Evolutionary conservation across 75 land plant genomes (phyloP).

Genomic region (Isoetes taiwanensis): DNA sequence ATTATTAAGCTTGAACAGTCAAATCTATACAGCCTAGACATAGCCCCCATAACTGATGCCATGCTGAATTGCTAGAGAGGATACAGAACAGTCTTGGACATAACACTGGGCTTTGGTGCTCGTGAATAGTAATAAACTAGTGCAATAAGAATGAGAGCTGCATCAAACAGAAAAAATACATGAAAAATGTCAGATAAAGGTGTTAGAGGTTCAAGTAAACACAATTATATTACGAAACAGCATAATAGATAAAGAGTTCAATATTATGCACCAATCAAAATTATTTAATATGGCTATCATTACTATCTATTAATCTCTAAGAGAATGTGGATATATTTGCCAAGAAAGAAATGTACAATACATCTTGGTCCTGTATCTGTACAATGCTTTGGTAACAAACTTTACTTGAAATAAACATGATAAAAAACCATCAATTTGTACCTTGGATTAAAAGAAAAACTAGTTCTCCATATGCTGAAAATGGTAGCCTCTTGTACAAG

Average conservation of each 20-base stretch:
- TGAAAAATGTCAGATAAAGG: neutral
- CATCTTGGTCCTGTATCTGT: neutral
- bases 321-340: neutral
- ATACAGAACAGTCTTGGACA: slow-evolving; percentile 66
- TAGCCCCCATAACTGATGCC: neutral
- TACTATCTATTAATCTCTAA: too few relatives aligned
- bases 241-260: neutral
- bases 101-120: slow-evolving; percentile 21
- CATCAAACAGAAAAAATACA: neutral
- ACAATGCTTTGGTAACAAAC: neutral
- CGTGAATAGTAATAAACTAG: slow-evolving; percentile 63
- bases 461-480: slow-evolving; percentile 90
- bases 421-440: slow-evolving; percentile 5
- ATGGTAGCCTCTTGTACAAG: slow-evolving; percentile 65
- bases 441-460: slow-evolving; percentile 72
- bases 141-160: slow-evolving; percentile 63
- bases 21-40: neutral
- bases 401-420: neutral
- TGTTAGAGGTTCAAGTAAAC: neutral
- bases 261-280: too few relatives aligned
- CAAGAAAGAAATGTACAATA: neutral
- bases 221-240: neutral
- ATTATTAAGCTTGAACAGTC: neutral
- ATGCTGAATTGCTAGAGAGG: slow-evolving; percentile 15
- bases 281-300: too few relatives aligned